phyloP scores from a whole-genome alignment of 495 filamentous ascomycete species.

The Xylaria venustula region DNA sequence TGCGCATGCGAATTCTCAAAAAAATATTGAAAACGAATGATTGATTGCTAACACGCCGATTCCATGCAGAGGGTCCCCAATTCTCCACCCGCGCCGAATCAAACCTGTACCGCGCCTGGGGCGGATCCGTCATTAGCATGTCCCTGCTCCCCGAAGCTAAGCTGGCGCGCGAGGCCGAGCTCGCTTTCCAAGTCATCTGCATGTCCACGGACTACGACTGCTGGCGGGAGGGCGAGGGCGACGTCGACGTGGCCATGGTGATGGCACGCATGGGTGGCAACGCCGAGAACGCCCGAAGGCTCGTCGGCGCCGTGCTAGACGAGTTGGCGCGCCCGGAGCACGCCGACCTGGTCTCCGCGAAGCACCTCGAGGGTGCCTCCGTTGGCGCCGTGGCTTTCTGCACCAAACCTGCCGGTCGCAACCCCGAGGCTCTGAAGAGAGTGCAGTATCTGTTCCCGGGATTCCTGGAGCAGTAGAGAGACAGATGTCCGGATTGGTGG shows the following conservation, averaged over 20 bases:
- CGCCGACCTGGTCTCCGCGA: conserved; percentile 72
- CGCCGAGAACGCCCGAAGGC: conserved; percentile 75
- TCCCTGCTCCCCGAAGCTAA: conserved; percentile 94
- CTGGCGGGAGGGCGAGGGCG: conserved; percentile 69
- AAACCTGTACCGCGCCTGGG: conserved; percentile 89
- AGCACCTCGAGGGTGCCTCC: conserved; percentile 64
- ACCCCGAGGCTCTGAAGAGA: conserved; percentile 63
- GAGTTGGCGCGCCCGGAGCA: conserved; percentile 75
- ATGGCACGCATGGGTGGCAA: conserved; percentile 96
- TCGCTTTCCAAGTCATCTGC: conserved; percentile 96
- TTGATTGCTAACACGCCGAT: not conserved
- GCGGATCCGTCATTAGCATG: conserved; percentile 96
- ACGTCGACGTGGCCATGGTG: conserved; percentile 94
- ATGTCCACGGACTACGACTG: conserved; percentile 99
- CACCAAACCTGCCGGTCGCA: conserved; percentile 63
- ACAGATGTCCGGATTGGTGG: too few relatives aligned
- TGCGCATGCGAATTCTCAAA: too few relatives aligned
- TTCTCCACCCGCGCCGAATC: conserved; percentile 98
- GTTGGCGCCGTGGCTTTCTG: conserved; percentile 70
- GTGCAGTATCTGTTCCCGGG: conserved; percentile 78
- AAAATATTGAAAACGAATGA: too few relatives aligned
- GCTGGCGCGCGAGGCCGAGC: conserved; percentile 92
- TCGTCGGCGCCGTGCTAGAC: conserved; percentile 85
- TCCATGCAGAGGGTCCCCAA: conserved; percentile 74
- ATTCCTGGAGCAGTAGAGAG: conserved; percentile 39